A percentile compares a stretch with the other conserved stretches of the same genome.
phyloP scores from a whole-genome alignment of 2,329 filamentous ascomycete genomes.

The Lasiodiplodia citricola region DNA sequence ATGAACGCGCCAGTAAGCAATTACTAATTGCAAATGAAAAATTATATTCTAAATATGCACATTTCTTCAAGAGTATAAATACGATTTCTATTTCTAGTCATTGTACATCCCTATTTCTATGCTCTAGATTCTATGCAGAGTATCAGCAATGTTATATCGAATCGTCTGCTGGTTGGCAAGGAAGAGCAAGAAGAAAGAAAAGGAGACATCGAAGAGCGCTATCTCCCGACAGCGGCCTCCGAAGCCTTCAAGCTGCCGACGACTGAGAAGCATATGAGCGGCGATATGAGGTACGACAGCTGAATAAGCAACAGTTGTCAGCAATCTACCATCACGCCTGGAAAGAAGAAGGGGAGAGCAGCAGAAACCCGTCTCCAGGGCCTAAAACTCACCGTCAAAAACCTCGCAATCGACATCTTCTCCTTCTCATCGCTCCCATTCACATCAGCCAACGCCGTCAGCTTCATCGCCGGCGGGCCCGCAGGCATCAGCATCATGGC shows the following conservation, averaged over 20 bases:
- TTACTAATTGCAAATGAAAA: no score
- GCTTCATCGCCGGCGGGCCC: slow-evolving; percentile 61
- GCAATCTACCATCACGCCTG: not conserved
- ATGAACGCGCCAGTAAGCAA: no score
- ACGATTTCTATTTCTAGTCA: not conserved
- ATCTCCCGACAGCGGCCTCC: slow-evolving; percentile 36
- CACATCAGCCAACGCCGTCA: slow-evolving; percentile 58
- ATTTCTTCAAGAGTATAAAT: not conserved
- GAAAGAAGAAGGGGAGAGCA: not conserved
- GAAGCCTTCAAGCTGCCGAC: slow-evolving; percentile 50
- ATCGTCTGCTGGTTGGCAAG: not conserved
- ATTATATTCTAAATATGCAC: not conserved
- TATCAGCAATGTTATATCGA: not conserved
- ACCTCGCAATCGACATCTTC: slow-evolving; percentile 61
- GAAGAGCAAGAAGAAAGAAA: not conserved
- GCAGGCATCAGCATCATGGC: slow-evolving; percentile 65
- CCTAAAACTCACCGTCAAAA: slow-evolving; percentile 50
- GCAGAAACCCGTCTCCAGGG: not conserved
- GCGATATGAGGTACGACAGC: slow-evolving; percentile 51
- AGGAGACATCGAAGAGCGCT: not conserved
- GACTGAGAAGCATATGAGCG: slow-evolving; percentile 51
- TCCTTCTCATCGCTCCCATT: slow-evolving; percentile 52
- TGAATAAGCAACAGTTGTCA: slow-evolving; percentile 28
- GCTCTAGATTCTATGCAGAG: not conserved
- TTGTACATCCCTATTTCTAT: not conserved